phyloP scores from a whole-genome alignment of 768 basidiomycete species.

The Hericium rajendrae region DNA sequence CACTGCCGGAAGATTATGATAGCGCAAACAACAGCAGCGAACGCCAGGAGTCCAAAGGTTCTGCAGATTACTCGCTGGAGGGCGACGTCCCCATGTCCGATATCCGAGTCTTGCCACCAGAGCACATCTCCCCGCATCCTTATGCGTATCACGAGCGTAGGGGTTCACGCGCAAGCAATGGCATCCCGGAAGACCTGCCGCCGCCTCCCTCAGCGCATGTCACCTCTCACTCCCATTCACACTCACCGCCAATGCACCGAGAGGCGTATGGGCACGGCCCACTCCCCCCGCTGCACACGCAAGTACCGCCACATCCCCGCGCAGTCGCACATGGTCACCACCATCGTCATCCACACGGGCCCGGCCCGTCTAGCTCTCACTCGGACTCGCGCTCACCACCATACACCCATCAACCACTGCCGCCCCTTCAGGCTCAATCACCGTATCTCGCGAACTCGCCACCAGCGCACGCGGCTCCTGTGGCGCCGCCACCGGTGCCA shows the following conservation, averaged over 20 bases:
- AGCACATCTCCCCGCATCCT: conserved; percentile 4
- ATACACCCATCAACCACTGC: conserved; percentile 8
- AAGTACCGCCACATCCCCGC: not conserved
- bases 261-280: conserved; percentile 17
- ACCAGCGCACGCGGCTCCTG: conserved; percentile 10
- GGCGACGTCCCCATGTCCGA: conserved; percentile 8
- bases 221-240: conserved; percentile 16
- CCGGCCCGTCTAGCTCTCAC: conserved; percentile 1
- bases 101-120: conserved; percentile 4
- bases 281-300: not conserved
- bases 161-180: conserved; percentile 10
- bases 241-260: conserved; percentile 20
- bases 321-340: not conserved
- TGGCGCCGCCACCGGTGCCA: conserved; percentile 27
- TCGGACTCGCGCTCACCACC: conserved; percentile 20
- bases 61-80: not conserved
- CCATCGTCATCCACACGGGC: conserved; percentile 2
- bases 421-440: conserved; percentile 11
- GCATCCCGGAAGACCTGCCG: conserved; percentile 6
- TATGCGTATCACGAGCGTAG: conserved; percentile 2
- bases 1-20: conserved; percentile 67
- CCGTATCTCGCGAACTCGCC: conserved; percentile 20
- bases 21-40: conserved; percentile 23
- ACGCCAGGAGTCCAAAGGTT: not conserved
- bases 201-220: conserved; percentile 9